Conservation (phyloP, 805 yeast genomes). For the Saturnispora diversa region DNA sequence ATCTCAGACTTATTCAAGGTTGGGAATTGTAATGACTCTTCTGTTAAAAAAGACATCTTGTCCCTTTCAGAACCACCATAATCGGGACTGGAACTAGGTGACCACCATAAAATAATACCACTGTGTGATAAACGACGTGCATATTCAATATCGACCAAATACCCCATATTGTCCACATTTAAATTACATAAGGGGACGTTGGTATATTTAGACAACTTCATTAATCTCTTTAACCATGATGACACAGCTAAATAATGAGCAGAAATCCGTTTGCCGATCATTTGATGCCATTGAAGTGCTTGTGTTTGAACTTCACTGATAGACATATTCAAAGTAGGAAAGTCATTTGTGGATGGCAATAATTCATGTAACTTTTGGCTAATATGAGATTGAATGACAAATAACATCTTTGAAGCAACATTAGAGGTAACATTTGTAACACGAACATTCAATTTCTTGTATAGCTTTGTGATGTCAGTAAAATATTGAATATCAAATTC, state of each 20-base stretch:
- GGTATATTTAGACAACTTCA: constrained; percentile 59
- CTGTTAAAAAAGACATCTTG: constrained; percentile 34
- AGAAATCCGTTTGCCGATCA: constrained; percentile 54
- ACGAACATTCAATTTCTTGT: constrained; percentile 47
- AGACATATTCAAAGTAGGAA: constrained; percentile 58
- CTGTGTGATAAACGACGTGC: constrained; percentile 65
- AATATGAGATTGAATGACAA: constrained; percentile 70
- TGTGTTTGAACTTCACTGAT: constrained; percentile 55
- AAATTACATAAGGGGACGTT: constrained; percentile 84
- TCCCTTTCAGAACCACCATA: constrained; percentile 77
- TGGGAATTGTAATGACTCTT: constrained; percentile 58
- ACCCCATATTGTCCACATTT: constrained; percentile 67
- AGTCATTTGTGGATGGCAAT: constrained; percentile 40
- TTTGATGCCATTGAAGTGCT: constrained; percentile 74
- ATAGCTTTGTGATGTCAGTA: constrained; percentile 47
- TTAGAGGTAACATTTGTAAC: constrained; percentile 54
- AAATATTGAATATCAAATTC: constrained; percentile 48
- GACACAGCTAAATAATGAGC: constrained; percentile 69
- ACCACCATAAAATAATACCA: constrained; percentile 89
- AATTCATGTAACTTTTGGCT: constrained; percentile 38
- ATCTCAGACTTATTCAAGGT: constrained; percentile 69
- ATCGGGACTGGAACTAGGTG: constrained; percentile 69
- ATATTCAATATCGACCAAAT: constrained; percentile 76
- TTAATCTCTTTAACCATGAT: constrained; percentile 60
- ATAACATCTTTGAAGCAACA: constrained; percentile 53